Evolutionary conservation across 116 monocot genomes (phyloP).

Genomic region (Posidonia oceanica): DNA sequence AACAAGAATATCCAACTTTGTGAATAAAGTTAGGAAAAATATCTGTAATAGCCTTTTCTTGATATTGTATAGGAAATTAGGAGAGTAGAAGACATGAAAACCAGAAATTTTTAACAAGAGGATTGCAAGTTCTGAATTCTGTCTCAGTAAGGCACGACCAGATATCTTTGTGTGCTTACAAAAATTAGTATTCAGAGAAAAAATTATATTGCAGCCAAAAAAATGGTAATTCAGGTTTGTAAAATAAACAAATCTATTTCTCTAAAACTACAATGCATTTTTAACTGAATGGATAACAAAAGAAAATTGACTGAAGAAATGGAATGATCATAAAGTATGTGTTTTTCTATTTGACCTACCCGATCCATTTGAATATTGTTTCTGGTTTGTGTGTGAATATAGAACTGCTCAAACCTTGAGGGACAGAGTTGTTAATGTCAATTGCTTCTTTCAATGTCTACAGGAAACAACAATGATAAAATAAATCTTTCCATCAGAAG

Average conservation of each 20-base stretch:
- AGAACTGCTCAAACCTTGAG: slow-evolving; percentile 96
- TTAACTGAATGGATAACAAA: no score
- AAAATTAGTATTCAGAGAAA: no score
- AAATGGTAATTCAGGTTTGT: no score
- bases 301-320: not conserved
- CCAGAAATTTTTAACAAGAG: not conserved
- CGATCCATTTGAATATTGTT: slow-evolving; percentile 88
- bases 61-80: not conserved
- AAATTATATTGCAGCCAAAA: no score
- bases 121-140: no score
- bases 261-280: no score
- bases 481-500: no score
- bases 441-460: slow-evolving; percentile 92
- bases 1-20: slow-evolving; percentile 3
- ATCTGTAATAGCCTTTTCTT: not conserved
- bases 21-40: not conserved
- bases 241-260: no score
- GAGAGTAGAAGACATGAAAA: not conserved
- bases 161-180: no score
- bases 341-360: slow-evolving; percentile 29
- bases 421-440: slow-evolving; percentile 88
- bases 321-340: not conserved
- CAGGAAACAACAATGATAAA: not conserved
- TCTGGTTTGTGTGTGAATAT: slow-evolving; percentile 83
- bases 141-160: no score